Evolutionary conservation across 1,284 basidiomycete genomes (phyloP), one percentile per base, ranked within the genome.

Genomic region (Ceratobasidium sp.): DNA sequence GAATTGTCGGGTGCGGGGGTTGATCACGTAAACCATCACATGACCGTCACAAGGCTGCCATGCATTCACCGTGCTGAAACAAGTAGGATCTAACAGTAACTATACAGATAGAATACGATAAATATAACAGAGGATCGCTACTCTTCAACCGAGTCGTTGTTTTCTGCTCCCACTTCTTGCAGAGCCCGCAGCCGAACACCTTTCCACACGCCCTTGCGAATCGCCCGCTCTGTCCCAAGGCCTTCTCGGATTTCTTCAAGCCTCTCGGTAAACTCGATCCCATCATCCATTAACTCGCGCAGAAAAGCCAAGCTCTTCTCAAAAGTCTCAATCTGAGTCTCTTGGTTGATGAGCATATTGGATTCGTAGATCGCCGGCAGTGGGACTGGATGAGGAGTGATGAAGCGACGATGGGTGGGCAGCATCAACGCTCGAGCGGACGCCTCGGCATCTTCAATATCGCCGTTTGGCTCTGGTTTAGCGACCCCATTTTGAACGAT

Each of bases 241-340:
- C 89, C 89, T 80, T 95, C 92, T 68, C 93, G 84, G 73, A 95
- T 92, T 82, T 95, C 93, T 80, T 92, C 89, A 76, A 95, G 82
- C 34, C 93, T 88, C 80, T 94, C 93, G 3, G 90, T 89, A 81
- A 94, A 95, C 82, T 95, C 93, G 64, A 92, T 86, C 3, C 90
- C 91, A 80, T 95, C 93, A 81, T 95, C 93, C 80, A 92, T 90
- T 19, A 95, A 84, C 80, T 95, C 93, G 66, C 91, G 88, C 66
- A 95, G 83, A 2, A 88, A 87, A 11, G 90, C 88, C 54, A 95
- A 80, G 13, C 90, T 89, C 82, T 92, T 93, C 81, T 94, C 92
- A 76, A 95, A 82, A 13, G 85, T 90, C 61, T 90, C 91, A 46
- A 79, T 65, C 57, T 82, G 81, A 51, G 77, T 77, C 17, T 74